Evolutionary conservation across 768 basidiomycete genomes (phyloP).

Genomic region (Lentinus tigrinus): DNA sequence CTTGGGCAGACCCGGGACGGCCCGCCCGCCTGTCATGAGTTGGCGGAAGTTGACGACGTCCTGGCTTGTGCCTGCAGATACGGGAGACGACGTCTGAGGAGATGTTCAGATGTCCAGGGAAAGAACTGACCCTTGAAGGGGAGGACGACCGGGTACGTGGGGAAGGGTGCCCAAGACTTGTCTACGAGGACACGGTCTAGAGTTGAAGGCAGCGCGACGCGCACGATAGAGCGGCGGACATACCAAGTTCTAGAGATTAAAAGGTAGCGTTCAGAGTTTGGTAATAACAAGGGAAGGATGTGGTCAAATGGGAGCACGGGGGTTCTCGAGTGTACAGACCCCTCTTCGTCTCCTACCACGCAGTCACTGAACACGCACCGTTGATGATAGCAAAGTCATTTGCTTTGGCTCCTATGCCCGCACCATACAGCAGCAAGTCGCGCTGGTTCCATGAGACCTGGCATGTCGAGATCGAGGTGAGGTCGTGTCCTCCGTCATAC

Average conservation of each 20-base stretch:
- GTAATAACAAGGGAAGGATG: too few species aligned
- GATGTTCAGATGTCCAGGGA: background rate
- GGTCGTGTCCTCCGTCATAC: too few species aligned
- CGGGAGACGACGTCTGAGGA: background rate
- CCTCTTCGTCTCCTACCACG: too few species aligned
- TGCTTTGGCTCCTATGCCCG: constrained; percentile 79
- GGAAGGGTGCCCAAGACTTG: constrained; percentile 70
- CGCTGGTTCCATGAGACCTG: constrained; percentile 85
- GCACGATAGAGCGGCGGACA: background rate
- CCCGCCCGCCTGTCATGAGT: constrained; percentile 34
- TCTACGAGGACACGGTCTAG: constrained; percentile 35
- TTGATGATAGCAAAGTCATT: constrained; percentile 71
- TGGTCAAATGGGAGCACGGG: too few species aligned
- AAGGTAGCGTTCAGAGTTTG: too few species aligned
- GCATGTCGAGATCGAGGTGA: background rate
- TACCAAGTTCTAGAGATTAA: constrained; percentile 25
- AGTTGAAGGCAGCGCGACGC: background rate
- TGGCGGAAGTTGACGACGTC: constrained; percentile 73
- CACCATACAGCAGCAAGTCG: constrained; percentile 76
- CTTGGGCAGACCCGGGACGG: constrained; percentile 65
- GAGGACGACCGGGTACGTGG: constrained; percentile 84
- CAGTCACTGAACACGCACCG: constrained; percentile 51
- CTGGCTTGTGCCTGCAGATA: constrained; percentile 46
- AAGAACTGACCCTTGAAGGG: constrained; percentile 64
- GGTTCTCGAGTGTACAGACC: too few species aligned